These are phyloP conservation scores for Aspergillus ibericus DNA, from an alignment of 2,329 filamentous ascomycete species.

Conservation along the genomic window DNA sequence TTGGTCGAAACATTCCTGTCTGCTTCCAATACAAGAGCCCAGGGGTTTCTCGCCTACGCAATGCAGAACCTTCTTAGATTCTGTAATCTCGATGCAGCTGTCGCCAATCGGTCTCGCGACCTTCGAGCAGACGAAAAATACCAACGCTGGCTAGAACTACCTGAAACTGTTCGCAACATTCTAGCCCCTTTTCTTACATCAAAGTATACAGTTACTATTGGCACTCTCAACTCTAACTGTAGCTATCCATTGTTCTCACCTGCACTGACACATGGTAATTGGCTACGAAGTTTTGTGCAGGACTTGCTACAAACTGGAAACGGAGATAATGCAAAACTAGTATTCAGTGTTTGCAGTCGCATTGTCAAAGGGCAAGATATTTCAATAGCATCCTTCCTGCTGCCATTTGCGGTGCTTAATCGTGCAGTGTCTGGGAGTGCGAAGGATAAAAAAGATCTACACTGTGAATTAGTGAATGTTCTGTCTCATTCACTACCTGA, in stretches of 20 bases:
- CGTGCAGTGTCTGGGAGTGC: conserved; percentile 72
- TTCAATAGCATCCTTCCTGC: conserved; percentile 79
- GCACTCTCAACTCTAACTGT: conserved; percentile 53
- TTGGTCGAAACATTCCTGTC: conserved; percentile 90
- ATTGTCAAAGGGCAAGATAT: conserved; percentile 84
- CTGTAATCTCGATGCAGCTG: conserved; percentile 67
- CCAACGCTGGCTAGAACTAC: conserved; percentile 74
- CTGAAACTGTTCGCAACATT: conserved; percentile 74
- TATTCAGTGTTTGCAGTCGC: conserved; percentile 79
- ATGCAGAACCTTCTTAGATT: conserved; percentile 88
- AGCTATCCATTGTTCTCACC: conserved; percentile 77
- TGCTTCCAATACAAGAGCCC: conserved; percentile 79
- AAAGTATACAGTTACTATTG: conserved; percentile 70
- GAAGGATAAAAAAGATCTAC: conserved; percentile 63
- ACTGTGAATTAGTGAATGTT: conserved; percentile 72
- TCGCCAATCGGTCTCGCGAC: conserved; percentile 52
- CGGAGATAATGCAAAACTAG: conserved; percentile 68
- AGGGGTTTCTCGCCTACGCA: conserved; percentile 88
- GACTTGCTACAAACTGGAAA: conserved; percentile 79
- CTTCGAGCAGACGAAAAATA: conserved; percentile 62
- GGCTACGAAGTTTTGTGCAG: conserved; percentile 77
- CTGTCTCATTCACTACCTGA: conserved; percentile 63
- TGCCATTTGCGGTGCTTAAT: conserved; percentile 85
- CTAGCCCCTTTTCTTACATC: conserved; percentile 87
- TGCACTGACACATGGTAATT: conserved; percentile 70